A percentile compares a stretch with the other conserved stretches of the same genome.
Evolutionary conservation across 106 monocot genomes (phyloP).

Genomic region (Triglochin maritima): DNA sequence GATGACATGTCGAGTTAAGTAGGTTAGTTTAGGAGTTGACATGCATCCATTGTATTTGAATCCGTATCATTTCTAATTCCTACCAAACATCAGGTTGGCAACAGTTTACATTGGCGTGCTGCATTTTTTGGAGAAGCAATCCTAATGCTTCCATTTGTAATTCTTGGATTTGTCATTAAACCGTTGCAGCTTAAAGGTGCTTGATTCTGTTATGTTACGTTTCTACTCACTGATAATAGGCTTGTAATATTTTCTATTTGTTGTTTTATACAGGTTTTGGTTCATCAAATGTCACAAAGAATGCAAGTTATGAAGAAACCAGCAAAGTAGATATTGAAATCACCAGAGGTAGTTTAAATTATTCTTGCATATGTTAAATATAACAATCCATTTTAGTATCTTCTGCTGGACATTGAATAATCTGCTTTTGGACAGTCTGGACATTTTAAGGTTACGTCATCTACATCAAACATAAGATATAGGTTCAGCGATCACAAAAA

Average conservation of each 20-base stretch:
- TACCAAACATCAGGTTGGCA: slow-evolving; percentile 50
- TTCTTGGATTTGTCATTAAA: slow-evolving; percentile 75
- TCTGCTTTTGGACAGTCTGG: too few relatives aligned
- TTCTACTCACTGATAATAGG: neutral
- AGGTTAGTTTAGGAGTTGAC: too few relatives aligned
- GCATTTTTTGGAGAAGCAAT: slow-evolving; percentile 88
- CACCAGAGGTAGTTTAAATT: neutral
- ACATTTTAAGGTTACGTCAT: too few relatives aligned
- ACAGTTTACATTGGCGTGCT: slow-evolving; percentile 66
- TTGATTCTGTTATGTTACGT: slow-evolving; percentile 1
- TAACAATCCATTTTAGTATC: too few relatives aligned
- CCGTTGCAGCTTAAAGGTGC: slow-evolving; percentile 88
- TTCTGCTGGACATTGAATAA: too few relatives aligned
- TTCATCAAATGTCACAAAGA: slow-evolving; percentile 26
- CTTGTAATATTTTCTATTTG: neutral
- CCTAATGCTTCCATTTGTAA: slow-evolving; percentile 97
- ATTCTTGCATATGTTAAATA: too few relatives aligned
- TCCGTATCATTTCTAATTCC: too few relatives aligned
- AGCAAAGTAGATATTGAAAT: slow-evolving; percentile 24
- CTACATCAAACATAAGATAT: too few relatives aligned
- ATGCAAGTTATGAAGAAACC: slow-evolving; percentile 19
- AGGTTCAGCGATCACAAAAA: too few relatives aligned
- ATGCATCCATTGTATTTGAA: too few relatives aligned
- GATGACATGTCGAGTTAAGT: too few relatives aligned
- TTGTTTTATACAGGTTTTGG: slow-evolving; percentile 40